Evolutionary conservation across 2,329 filamentous ascomycete genomes (phyloP).

Genomic region (Trichoderma oligosporum): DNA sequence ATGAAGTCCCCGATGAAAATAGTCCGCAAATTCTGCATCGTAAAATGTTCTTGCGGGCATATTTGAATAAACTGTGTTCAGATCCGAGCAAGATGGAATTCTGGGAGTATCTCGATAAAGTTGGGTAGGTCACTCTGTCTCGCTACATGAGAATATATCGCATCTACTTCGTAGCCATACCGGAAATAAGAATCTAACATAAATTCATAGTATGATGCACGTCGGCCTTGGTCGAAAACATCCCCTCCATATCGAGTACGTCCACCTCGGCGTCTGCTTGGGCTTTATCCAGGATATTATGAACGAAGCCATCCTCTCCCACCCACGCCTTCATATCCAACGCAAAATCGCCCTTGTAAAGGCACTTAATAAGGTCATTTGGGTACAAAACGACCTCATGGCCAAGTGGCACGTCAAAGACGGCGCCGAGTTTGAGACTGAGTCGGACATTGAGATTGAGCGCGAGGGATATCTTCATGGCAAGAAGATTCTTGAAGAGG

Average conservation of each 20-base stretch:
- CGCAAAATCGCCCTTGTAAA: conserved; percentile 71
- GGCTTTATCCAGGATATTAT: conserved; percentile 75
- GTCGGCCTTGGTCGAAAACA: conserved; percentile 69
- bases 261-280: conserved; percentile 70
- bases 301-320: conserved; percentile 69
- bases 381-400: conserved; percentile 85
- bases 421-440: conserved; percentile 56
- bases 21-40: conserved; percentile 72
- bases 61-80: conserved; percentile 69
- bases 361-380: conserved; percentile 75
- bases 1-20: conserved; percentile 60
- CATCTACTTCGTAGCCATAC: too few species aligned
- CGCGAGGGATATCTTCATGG: conserved; percentile 62
- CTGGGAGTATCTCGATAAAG: conserved; percentile 81
- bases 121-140: conserved; percentile 52
- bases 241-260: conserved; percentile 73
- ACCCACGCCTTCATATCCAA: conserved; percentile 62
- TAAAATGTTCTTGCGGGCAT: conserved; percentile 75
- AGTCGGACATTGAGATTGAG: conserved; percentile 50
- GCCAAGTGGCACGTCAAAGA: conserved; percentile 76
- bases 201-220: conserved; percentile 64
- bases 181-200: background rate
- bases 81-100: conserved; percentile 73
- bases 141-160: background rate
- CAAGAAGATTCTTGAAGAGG: conserved; percentile 52